phyloP scores from a whole-genome alignment of 1,139 yeast species.

The Lodderomyces oxycetoniae region DNA sequence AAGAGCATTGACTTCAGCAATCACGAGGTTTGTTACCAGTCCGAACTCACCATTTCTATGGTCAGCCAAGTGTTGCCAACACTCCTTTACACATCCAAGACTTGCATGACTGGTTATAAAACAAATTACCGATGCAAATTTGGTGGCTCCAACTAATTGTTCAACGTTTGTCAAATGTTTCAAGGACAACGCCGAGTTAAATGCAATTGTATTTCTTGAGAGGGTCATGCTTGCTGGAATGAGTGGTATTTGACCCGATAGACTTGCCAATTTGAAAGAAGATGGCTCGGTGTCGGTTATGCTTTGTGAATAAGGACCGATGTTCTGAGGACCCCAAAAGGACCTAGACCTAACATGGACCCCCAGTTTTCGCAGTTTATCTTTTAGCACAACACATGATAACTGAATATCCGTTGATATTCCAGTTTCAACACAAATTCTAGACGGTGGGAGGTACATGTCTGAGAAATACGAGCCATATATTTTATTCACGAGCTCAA shows the following conservation, averaged over 20 bases:
- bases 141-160: constrained; percentile 43
- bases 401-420: constrained; percentile 48
- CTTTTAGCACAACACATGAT: constrained; percentile 48
- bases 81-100: constrained; percentile 22
- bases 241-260: constrained; percentile 94
- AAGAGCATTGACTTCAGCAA: constrained; percentile 56
- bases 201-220: constrained; percentile 13
- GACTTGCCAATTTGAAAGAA: constrained; percentile 41
- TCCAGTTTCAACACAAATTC: constrained; percentile 72
- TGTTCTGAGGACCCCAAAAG: constrained; percentile 97
- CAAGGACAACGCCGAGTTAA: constrained; percentile 51
- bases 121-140: constrained; percentile 49
- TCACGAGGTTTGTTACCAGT: constrained; percentile 28
- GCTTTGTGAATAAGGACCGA: constrained; percentile 95
- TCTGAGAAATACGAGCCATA: constrained; percentile 53
- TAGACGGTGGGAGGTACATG: constrained; percentile 73
- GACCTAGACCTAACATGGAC: constrained; percentile 88
- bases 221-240: constrained; percentile 66
- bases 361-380: constrained; percentile 46
- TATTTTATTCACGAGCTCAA: constrained; percentile 53
- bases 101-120: constrained; percentile 39
- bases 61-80: constrained; percentile 23
- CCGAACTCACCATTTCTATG: constrained; percentile 4
- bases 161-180: constrained; percentile 73
- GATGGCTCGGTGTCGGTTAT: constrained; percentile 42